Evolutionary conservation across 345 rosid species (phyloP).

Genomic region (Xanthoceras sorbifolium): DNA sequence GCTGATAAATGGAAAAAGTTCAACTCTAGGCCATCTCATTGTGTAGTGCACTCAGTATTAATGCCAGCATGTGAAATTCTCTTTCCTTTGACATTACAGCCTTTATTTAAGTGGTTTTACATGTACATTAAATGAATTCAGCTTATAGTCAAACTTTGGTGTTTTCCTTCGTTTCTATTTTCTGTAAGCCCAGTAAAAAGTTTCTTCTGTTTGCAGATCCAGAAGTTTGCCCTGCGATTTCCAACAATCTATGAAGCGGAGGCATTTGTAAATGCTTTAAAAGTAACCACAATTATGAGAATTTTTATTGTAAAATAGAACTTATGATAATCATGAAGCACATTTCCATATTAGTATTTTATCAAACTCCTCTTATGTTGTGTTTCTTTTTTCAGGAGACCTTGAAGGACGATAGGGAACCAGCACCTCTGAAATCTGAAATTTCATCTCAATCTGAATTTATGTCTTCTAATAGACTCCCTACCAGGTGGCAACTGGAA

Average conservation of each 20-base stretch:
- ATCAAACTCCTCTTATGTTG: conserved; percentile 19
- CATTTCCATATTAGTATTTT: background rate
- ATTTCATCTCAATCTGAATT: conserved; percentile 50
- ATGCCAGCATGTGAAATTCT: background rate
- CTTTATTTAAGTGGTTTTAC: background rate
- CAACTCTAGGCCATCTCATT: background rate
- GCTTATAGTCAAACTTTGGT: conserved; percentile 9
- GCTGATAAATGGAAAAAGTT: background rate
- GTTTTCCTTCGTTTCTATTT: background rate
- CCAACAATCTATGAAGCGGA: conserved; percentile 51
- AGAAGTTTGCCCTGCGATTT: conserved; percentile 81
- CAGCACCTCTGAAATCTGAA: conserved; percentile 43
- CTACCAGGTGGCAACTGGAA: conserved; percentile 45
- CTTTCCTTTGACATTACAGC: background rate
- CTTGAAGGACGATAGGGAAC: conserved; percentile 35
- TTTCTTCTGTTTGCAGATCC: conserved; percentile 56
- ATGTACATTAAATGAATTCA: background rate
- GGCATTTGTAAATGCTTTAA: conserved; percentile 52
- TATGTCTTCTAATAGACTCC: conserved; percentile 31
- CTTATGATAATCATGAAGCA: background rate
- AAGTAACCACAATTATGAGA: conserved; percentile 44
- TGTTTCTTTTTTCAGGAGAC: conserved; percentile 43
- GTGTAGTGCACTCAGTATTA: background rate
- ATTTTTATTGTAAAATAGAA: background rate
- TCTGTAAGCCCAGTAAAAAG: background rate